Percentiles rank a stretch among this genome's conserved stretches.
These are phyloP conservation scores for Septoria petroselini DNA, from an alignment of 2,329 filamentous ascomycete genomes.

Conservation along the genomic window DNA sequence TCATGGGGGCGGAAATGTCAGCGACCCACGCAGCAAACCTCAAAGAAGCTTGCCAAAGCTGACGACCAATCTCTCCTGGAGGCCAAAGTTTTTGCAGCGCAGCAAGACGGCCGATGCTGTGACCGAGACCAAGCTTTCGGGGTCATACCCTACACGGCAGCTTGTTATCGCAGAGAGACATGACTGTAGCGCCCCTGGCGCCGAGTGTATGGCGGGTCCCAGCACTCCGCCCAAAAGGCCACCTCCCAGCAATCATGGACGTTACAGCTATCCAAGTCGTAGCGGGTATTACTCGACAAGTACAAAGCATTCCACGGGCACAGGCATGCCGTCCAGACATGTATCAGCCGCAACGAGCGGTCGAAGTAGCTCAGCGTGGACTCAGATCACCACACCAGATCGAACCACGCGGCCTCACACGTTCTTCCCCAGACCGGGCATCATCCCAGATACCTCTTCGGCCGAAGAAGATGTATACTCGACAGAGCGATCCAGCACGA, in stretches of 20 bases:
- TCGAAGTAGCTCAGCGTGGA: conserved; percentile 4
- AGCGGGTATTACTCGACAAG: background rate
- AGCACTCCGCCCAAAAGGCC: conserved; percentile 1
- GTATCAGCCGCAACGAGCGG: background rate
- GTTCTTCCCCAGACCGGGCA: conserved; percentile 1
- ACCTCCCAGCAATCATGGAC: conserved; percentile 1
- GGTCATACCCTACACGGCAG: background rate
- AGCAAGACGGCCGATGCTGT: conserved; percentile 7
- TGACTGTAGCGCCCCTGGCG: background rate
- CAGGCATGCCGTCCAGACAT: background rate
- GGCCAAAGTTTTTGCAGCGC: conserved; percentile 1
- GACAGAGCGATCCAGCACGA: background rate
- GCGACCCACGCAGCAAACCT: background rate
- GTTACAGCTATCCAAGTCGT: background rate
- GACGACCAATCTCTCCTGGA: background rate
- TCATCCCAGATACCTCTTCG: conserved; percentile 7
- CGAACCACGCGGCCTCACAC: background rate
- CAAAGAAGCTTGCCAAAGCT: conserved; percentile 5
- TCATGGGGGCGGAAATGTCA: background rate
- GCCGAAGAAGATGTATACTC: background rate
- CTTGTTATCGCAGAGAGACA: background rate
- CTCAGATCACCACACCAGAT: conserved; percentile 5
- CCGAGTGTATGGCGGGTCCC: conserved; percentile 2
- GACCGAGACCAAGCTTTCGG: background rate
- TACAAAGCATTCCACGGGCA: conserved; percentile 4